Conservation (phyloP, 805 yeast genomes). For the Candida nitratophila region DNA sequence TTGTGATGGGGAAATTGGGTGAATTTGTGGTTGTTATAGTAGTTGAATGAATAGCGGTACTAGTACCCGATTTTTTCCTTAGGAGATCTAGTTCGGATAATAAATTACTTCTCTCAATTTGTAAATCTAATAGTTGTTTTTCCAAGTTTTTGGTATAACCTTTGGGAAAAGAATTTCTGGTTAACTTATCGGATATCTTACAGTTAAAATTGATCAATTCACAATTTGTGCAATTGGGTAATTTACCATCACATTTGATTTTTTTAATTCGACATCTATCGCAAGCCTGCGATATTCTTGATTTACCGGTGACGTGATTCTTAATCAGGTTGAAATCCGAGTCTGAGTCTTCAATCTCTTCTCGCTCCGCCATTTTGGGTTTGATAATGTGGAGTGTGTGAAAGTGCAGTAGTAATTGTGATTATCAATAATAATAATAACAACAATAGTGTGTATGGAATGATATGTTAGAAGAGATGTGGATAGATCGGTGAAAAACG, state of each 20-base stretch:
- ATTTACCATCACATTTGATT: constrained; percentile 67
- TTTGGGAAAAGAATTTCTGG: constrained; percentile 72
- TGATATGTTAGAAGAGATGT: too few species aligned
- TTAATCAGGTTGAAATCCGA: constrained; percentile 18
- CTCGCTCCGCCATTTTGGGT: too few species aligned
- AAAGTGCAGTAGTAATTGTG: too few species aligned
- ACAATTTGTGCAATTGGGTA: constrained; percentile 65
- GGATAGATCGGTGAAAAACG: too few species aligned
- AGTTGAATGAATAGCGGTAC: constrained; percentile 1
- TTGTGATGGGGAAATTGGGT: too few species aligned
- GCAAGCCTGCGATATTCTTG: constrained; percentile 71
- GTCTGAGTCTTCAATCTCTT: not conserved
- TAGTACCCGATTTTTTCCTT: constrained; percentile 7
- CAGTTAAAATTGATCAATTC: constrained; percentile 59
- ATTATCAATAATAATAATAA: too few species aligned
- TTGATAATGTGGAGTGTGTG: too few species aligned
- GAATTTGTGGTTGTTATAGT: not conserved
- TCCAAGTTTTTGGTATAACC: constrained; percentile 77
- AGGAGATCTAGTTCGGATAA: constrained; percentile 26
- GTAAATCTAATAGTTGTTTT: constrained; percentile 50
- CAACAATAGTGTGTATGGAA: too few species aligned
- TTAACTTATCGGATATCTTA: constrained; percentile 63
- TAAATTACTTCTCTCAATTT: constrained; percentile 42
- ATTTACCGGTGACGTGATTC: constrained; percentile 28
- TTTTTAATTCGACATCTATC: constrained; percentile 74